Evolutionary conservation across 1,284 basidiomycete genomes (phyloP).

Genomic region (Coniferiporia sulphurascens): DNA sequence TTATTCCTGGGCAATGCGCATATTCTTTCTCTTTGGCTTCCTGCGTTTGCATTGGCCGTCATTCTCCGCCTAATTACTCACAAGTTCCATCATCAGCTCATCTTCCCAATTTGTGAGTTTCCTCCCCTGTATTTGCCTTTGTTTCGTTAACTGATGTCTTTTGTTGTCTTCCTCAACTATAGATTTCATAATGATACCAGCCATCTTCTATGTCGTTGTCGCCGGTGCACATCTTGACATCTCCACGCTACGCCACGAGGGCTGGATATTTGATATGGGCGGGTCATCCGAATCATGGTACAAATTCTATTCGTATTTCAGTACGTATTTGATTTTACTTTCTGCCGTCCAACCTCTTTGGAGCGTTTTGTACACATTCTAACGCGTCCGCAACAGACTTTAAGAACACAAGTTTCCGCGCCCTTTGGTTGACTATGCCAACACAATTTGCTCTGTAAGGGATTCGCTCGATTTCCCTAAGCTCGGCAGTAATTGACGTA

Average conservation of each 20-base stretch:
- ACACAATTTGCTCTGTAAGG: constrained; percentile 74
- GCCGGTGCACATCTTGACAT: constrained; percentile 63
- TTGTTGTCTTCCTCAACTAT: constrained; percentile 1
- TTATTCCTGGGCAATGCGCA: constrained; percentile 56
- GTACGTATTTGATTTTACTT: constrained; percentile 36
- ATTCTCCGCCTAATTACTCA: constrained; percentile 79
- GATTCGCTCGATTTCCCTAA: constrained; percentile 18
- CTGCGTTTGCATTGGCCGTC: constrained; percentile 76
- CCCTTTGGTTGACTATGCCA: constrained; percentile 74
- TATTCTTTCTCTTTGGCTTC: constrained; percentile 68
- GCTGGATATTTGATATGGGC: constrained; percentile 91
- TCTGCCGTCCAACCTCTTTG: no score
- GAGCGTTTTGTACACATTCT: background rate
- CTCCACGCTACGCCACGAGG: constrained; percentile 51
- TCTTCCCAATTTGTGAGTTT: constrained; percentile 82
- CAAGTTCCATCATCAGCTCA: constrained; percentile 80
- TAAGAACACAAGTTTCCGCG: constrained; percentile 51
- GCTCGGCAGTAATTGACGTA: constrained; percentile 2
- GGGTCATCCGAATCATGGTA: constrained; percentile 68
- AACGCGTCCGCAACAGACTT: constrained; percentile 44
- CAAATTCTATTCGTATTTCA: constrained; percentile 72
- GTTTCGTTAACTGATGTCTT: background rate
- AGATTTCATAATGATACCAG: constrained; percentile 85
- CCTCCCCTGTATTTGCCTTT: background rate
- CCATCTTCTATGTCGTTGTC: constrained; percentile 81